Base-by-base conservation (phyloP, 225 moss, liverwort and hornwort genomes). In the Polytrichum commune region DNA sequence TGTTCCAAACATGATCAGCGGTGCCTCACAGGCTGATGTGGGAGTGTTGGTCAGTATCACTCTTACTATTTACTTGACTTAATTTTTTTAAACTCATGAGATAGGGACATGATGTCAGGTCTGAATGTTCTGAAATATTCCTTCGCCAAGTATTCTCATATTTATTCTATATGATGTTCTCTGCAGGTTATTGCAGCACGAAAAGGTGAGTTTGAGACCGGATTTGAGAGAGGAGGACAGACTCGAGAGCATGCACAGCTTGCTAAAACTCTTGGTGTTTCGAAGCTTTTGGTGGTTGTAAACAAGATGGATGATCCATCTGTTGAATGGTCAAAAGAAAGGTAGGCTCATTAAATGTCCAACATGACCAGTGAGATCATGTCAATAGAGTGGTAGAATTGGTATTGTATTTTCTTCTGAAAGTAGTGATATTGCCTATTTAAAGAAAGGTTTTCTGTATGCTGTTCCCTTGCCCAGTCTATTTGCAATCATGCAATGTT, bases 1-100 rank as follows among this genome's bases (percentile, higher is more conserved):
- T 78, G 97, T 97, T 29, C 97, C 97, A n/a, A 97, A 97, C 74
- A 97, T 97, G 97, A 97, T 97, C 25, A 94, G 86, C 64, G 97
- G 97, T 74, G 97, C 97, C 63, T 97, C 97, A 38, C 97, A 97
- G 80, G 97, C 97, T 56, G 97, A 97, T 72, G 92, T 97, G 46
- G 97, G 97, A 69, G 97, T 97, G 27, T 72, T 97, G 94, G 97
- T 97, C 64, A 67, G 94, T 76, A 29, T 2, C 28, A 54, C 64
- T 54, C 65, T 56, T 53, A 55, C 35, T 57, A 5, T 33, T 54
- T 60, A 25, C 24, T 13, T 13, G 16, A 46, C 16, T 46, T 16
- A 46, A 38, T 10, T 0, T 46, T 46, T 46, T 13, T 0, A 1
- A 16, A 46, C 46, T 46, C 46, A 46, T 46, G 46, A 46, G 46